Evolutionary conservation across 2,329 filamentous ascomycete species (phyloP).

Genomic region (Aspergillus costaricaensis): DNA sequence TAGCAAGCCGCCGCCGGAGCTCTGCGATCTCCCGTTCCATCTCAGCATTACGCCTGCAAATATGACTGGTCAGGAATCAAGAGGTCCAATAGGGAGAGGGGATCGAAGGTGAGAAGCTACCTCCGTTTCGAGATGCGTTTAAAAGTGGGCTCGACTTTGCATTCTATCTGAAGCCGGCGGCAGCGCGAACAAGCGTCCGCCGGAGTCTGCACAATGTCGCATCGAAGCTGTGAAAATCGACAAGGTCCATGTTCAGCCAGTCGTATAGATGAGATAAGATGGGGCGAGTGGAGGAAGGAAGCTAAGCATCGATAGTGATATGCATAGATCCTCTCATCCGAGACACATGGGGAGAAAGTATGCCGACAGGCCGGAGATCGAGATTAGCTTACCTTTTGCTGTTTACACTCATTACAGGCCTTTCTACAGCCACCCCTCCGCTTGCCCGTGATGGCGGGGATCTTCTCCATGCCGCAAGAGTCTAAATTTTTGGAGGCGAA

Average conservation of each 20-base stretch:
- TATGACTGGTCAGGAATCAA: slow-evolving; percentile 13
- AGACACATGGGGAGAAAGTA: slow-evolving; percentile 2
- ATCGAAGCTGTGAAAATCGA: slow-evolving; percentile 55
- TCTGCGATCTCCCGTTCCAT: slow-evolving; percentile 60
- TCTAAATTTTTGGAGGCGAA: slow-evolving; percentile 35
- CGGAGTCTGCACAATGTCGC: slow-evolving; percentile 66
- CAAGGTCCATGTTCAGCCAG: slow-evolving; percentile 21
- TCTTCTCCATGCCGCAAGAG: slow-evolving; percentile 42
- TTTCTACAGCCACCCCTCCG: slow-evolving; percentile 46
- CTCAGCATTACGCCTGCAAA: slow-evolving; percentile 60
- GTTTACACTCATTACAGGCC: slow-evolving; percentile 68
- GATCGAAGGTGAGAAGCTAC: slow-evolving; percentile 19
- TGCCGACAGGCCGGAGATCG: background rate
- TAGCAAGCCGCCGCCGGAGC: slow-evolving; percentile 48
- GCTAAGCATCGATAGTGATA: background rate
- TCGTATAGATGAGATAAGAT: background rate
- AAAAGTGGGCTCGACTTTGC: slow-evolving; percentile 67
- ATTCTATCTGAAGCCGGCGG: slow-evolving; percentile 61
- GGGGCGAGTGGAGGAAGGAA: slow-evolving; percentile 3
- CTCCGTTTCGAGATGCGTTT: slow-evolving; percentile 65
- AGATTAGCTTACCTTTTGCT: slow-evolving; percentile 60
- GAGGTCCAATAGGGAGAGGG: background rate
- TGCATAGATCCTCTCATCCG: background rate
- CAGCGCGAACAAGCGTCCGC: slow-evolving; percentile 63
- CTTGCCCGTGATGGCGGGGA: slow-evolving; percentile 51